Conservation (phyloP, 2,329 filamentous ascomycete species). For the Madurella fahalii region DNA sequence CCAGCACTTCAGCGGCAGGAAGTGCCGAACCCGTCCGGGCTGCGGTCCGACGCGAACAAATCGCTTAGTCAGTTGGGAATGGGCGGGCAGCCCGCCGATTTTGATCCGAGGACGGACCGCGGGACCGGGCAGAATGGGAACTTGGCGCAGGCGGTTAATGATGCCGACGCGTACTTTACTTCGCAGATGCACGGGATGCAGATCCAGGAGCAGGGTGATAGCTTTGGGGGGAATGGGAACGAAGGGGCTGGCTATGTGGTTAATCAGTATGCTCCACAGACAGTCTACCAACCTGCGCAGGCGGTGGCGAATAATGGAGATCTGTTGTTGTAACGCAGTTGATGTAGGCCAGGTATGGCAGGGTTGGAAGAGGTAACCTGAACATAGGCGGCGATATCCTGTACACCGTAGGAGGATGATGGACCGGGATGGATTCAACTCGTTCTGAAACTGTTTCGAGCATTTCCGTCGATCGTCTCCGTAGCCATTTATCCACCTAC, state of each 20-base stretch:
- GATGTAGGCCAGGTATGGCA: not conserved
- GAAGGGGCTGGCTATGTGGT: slow-evolving; percentile 60
- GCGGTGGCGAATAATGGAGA: slow-evolving; percentile 65
- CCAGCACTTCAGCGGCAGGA: slow-evolving; percentile 78
- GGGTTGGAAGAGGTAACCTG: not conserved
- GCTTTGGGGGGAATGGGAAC: slow-evolving; percentile 57
- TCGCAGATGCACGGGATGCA: slow-evolving; percentile 71
- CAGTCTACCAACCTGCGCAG: slow-evolving; percentile 66
- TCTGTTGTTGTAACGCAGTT: slow-evolving; percentile 50
- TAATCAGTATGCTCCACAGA: slow-evolving; percentile 75
- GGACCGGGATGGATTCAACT: not conserved
- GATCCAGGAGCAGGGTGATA: slow-evolving; percentile 60
- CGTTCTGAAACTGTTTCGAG: no score
- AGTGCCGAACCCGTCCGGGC: slow-evolving; percentile 39
- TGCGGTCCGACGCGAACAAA: slow-evolving; percentile 50
- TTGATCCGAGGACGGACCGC: slow-evolving; percentile 41
- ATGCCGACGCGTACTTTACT: slow-evolving; percentile 87
- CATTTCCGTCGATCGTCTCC: no score
- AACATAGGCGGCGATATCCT: not conserved
- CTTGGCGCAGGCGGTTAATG: slow-evolving; percentile 69
- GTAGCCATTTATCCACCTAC: no score
- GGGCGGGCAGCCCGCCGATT: slow-evolving; percentile 49
- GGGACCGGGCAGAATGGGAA: slow-evolving; percentile 37
- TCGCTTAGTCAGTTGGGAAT: slow-evolving; percentile 55
- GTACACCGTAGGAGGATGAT: not conserved